Base-by-base conservation (phyloP, 2,329 filamentous ascomycete species). In the Ploettnerulaceae sp. region DNA sequence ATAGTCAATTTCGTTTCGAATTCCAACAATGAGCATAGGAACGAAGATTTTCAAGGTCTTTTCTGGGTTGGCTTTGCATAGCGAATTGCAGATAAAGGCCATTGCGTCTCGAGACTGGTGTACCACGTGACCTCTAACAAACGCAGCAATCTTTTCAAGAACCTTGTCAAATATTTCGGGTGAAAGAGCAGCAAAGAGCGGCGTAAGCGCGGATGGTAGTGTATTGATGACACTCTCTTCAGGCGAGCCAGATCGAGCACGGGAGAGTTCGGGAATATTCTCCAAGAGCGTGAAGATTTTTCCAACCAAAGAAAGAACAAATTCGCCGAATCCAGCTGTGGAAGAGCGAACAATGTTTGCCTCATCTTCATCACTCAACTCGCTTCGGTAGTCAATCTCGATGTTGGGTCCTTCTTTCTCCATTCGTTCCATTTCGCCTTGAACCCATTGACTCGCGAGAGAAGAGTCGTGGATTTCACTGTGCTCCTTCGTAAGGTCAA, bases 161-260 rank as follows among this genome's bases (percentile, higher is more conserved):
- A 88, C 89, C 63, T 93, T 79, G 60, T 97, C 93, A 60, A 94
- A 98, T 8, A 97, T 78, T 61, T 96, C 89, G 0, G 91, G 88
- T 0, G 93, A 97, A 18, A 98, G 71, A 0, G 90, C 88, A 0
- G 91, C 86, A 55, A 98, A 86, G 32, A 98, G 71, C 3, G 93
- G 93, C 42, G 88, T 89, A 52, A 98, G 81, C 0, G 93, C 89
- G 6, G 91, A 89, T 2, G 93, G 93, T 17, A 98, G 70, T 1
- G 90, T 94, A 63, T 97, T 97, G 63, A 97, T 90, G 37, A 98
- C 89, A 59, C 90, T 95, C 61, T 98, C 94, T 66, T 98, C 93
- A 0, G 93, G 93, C 5, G 89, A 94, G 8, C 89, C 89, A 49
- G 87, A 89, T 51, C 91, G 84, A 24, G 95, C 81, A 48, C 91